Percentiles rank a stretch among this genome's conserved stretches.
Conservation (phyloP, 345 rosid genomes). For the Erysimum cheiranthoides region DNA sequence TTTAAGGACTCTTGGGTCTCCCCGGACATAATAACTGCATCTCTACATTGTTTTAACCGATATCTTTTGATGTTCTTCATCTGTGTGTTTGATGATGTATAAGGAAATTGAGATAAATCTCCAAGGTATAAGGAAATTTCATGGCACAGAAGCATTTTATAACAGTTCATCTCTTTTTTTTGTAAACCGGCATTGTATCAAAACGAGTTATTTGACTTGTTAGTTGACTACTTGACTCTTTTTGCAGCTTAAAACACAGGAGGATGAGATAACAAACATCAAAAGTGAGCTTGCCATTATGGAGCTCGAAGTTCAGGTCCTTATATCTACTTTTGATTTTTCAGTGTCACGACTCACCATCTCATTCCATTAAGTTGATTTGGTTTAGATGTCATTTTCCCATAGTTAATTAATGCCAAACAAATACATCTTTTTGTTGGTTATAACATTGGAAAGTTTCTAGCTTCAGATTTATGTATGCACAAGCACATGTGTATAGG, state of each 20-base stretch:
- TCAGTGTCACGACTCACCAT: conserved; percentile 9
- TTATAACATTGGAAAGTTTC: background rate
- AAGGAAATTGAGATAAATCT: too few species aligned
- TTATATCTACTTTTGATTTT: background rate
- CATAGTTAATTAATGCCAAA: background rate
- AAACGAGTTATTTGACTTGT: conserved; percentile 4
- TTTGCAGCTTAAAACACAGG: conserved; percentile 62
- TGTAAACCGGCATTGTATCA: background rate
- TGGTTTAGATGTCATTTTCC: background rate
- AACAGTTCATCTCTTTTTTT: background rate
- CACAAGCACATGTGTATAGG: conserved; percentile 3
- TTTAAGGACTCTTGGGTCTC: background rate
- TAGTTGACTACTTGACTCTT: background rate
- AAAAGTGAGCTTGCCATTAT: conserved; percentile 78
- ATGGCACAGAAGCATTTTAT: conserved; percentile 7
- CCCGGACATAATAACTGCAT: too few species aligned
- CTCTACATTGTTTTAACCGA: too few species aligned
- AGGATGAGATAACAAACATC: conserved; percentile 65
- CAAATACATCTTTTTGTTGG: background rate
- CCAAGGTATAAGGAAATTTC: background rate
- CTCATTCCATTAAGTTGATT: conserved; percentile 9
- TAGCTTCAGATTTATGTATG: conserved; percentile 10
- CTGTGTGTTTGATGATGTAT: too few species aligned
- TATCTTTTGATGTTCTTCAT: too few species aligned
- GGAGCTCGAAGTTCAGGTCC: conserved; percentile 89